Conservation (phyloP, 2,329 filamentous ascomycete genomes). For the Pseudonectria foliicola region DNA sequence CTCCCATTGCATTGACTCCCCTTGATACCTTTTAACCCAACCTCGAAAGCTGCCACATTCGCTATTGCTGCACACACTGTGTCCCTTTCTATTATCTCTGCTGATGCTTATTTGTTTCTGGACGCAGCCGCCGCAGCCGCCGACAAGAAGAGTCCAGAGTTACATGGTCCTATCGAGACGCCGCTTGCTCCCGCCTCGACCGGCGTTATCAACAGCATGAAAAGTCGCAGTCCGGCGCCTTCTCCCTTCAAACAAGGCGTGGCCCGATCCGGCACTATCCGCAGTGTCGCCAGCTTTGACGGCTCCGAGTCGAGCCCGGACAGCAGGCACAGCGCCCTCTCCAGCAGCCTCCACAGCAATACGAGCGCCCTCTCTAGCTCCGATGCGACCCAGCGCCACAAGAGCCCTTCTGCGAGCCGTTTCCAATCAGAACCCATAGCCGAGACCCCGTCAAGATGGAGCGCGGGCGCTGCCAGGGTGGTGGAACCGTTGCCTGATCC, state of each 20-base stretch:
- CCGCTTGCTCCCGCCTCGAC: conserved; percentile 33
- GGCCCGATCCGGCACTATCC: conserved; percentile 40
- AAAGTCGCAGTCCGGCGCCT: conserved; percentile 17
- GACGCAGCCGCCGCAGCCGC: conserved; percentile 12
- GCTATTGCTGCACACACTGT: conserved; percentile 12
- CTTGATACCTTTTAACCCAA: neutral
- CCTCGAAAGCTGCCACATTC: too few species aligned
- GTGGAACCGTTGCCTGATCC: conserved; percentile 23
- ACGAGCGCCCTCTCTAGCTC: conserved; percentile 39
- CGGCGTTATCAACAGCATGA: conserved; percentile 35
- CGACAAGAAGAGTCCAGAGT: conserved; percentile 14
- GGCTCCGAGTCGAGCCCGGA: conserved; percentile 39
- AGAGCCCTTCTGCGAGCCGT: conserved; percentile 27
- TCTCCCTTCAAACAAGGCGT: conserved; percentile 26
- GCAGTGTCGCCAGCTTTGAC: conserved; percentile 51
- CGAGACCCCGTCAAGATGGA: conserved; percentile 27
- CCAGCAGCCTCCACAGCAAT: conserved; percentile 50
- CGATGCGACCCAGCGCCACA: conserved; percentile 27
- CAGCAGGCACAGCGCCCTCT: conserved; percentile 45
- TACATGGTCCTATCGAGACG: conserved; percentile 25
- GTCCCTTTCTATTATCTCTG: conserved; percentile 3
- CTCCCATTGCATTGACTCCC: neutral
- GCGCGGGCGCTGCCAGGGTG: conserved; percentile 23
- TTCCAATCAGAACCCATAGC: conserved; percentile 27
- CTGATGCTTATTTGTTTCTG: conserved; percentile 1